Base-by-base conservation (phyloP, 352 stramenopile species). In the Pythium phragmitis region DNA sequence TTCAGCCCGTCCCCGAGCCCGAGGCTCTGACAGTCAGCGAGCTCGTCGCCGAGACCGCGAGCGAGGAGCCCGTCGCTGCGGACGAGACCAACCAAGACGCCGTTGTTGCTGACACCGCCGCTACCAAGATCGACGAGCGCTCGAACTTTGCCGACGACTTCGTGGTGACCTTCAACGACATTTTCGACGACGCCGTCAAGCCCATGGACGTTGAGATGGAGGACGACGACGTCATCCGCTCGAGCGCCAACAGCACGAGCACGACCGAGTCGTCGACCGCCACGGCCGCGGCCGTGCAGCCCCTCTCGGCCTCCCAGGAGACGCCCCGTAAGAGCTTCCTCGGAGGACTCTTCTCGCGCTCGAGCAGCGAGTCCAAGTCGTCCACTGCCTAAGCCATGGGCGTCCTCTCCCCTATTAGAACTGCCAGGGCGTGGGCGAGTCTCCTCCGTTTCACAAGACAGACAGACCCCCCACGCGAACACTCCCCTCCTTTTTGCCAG, bases 291-390 rank as follows among this genome's bases (percentile, higher is more conserved):
- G 21, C 64, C 9, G 64, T 66, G 23, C 50, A 65, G 46, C 57
- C 52, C 5, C n/a, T 70, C 33, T 49, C 57, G 9, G 36, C 42
- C 11, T 14, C 57, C 2, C 16, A 39, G 13, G 50, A 57, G 33
- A 58, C 49, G 21, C 63, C 64, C 5, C 56, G 57, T 26, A 67
- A 72, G 60, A 66, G 55, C 49, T 68, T 72, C 45, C 55, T 72
- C n/a, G 65, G 51, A 21, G 54, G 52, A 8, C 55, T 72, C 41
- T 72, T 70, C 39, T 70, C 64, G 17, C 64, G 64, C 57, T 39
- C 64, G 13, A 70, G 58, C 43, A 45, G 65, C 42, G 64, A 70
- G 42, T 47, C 58, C 36, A 70, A 70, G 57, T 46, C 63, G 3
- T 23, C 63, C 8, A 39, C 56, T 21, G 62, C 62, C 30, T 69